A percentile compares a stretch with the other conserved stretches of the same genome.
phyloP scores from a whole-genome alignment of 2,329 filamentous ascomycete genomes.

The Fusarium protoensiforme region DNA sequence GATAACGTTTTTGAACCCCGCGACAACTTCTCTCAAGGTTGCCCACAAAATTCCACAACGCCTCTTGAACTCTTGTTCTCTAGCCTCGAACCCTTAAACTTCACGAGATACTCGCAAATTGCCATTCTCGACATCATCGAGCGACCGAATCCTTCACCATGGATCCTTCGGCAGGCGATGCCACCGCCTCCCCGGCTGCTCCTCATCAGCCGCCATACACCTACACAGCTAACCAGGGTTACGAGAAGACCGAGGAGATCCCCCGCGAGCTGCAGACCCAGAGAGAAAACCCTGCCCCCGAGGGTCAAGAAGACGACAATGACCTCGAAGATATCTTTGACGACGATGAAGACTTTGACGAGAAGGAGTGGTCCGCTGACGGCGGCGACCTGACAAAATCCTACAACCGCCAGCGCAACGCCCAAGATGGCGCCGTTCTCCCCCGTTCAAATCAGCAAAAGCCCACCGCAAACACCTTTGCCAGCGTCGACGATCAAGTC shows the following conservation, averaged over 20 bases:
- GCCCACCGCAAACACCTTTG: conserved; percentile 80
- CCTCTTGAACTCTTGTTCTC: conserved; percentile 8
- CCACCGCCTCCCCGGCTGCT: conserved; percentile 49
- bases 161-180: conserved; percentile 24
- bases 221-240: conserved; percentile 57
- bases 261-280: conserved; percentile 47
- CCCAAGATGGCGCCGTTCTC: conserved; percentile 65
- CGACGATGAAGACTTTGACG: conserved; percentile 68
- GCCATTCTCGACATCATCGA: neutral
- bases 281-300: conserved; percentile 36
- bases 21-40: conserved; percentile 34
- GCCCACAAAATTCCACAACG: conserved; percentile 38
- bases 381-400: conserved; percentile 82
- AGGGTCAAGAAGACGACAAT: conserved; percentile 38
- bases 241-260: conserved; percentile 52
- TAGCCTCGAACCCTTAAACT: neutral
- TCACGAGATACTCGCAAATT: conserved; percentile 4
- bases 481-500: conserved; percentile 88
- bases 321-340: conserved; percentile 47
- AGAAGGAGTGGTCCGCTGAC: conserved; percentile 69
- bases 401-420: conserved; percentile 84
- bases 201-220: conserved; percentile 59
- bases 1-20: conserved; percentile 38
- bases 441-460: conserved; percentile 83
- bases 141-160: conserved; percentile 18